Evolutionary conservation across 176 grass and related monocot species (phyloP).

Genomic region (Aegilops tauschii): DNA sequence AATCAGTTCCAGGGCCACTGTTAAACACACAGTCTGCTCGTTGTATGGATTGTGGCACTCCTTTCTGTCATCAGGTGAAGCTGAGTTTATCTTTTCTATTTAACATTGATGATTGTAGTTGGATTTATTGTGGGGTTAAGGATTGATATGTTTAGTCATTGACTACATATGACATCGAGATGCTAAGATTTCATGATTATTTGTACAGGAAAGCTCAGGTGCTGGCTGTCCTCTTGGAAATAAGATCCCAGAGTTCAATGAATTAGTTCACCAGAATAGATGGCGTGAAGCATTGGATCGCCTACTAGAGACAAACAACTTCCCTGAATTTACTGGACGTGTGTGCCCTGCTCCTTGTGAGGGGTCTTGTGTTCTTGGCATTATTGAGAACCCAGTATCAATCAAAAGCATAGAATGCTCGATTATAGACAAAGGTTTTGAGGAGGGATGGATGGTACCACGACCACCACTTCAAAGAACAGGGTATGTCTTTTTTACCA

Average conservation of each 20-base stretch:
- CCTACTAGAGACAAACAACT: conserved; percentile 95
- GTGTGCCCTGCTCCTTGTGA: conserved; percentile 98
- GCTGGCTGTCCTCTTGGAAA: conserved; percentile 98
- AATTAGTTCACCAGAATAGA: conserved; percentile 91
- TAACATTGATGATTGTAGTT: not conserved
- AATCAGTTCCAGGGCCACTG: conserved; percentile 77
- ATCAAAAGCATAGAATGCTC: conserved; percentile 99
- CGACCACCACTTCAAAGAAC: conserved; percentile 92
- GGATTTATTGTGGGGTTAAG: not conserved
- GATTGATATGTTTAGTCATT: conserved; percentile 14
- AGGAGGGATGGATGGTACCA: conserved; percentile 94
- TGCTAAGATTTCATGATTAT: not conserved
- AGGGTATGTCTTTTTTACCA: conserved; percentile 53
- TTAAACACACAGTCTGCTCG: conserved; percentile 93
- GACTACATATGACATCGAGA: not conserved
- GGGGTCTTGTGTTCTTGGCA: conserved; percentile 97
- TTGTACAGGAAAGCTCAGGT: conserved; percentile 81
- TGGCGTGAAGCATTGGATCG: conserved; percentile 96
- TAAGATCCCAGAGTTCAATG: conserved; percentile 98
- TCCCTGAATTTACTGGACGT: conserved; percentile 97
- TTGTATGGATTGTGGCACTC: conserved; percentile 99
- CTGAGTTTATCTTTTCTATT: not conserved
- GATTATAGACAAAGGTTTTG: conserved; percentile 97
- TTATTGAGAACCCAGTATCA: conserved; percentile 96
- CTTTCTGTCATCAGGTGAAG: conserved; percentile 96